phyloP scores from a whole-genome alignment of 257 asterid genomes.

The Solanum piurae region DNA sequence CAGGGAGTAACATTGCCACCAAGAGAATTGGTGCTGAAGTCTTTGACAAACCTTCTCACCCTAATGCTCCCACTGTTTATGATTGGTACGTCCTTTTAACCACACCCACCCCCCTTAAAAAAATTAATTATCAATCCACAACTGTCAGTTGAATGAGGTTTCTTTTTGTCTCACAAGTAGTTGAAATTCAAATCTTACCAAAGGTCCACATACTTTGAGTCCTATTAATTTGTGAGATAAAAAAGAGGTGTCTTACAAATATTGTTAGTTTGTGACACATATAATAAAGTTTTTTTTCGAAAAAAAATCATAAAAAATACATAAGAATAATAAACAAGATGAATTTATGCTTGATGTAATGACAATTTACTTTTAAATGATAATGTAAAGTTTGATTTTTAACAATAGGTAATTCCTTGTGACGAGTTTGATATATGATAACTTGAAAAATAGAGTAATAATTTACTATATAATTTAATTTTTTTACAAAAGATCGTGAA shows the following conservation, averaged over 20 bases:
- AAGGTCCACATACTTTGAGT: neutral
- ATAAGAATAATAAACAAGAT: neutral
- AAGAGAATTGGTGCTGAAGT: constrained; percentile 52
- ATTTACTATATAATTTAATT: neutral
- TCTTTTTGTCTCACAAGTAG: neutral
- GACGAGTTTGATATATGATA: neutral
- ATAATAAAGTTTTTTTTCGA: no score
- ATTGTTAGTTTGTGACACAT: neutral
- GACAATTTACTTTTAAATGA: neutral
- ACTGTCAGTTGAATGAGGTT: neutral
- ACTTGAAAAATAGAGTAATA: neutral
- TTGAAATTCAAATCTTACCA: neutral
- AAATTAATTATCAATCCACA: no score
- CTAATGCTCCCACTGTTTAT: constrained; percentile 87
- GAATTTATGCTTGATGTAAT: neutral
- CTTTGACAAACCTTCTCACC: constrained; percentile 65
- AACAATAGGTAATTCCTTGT: neutral
- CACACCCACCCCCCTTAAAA: neutral
- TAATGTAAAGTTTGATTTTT: neutral
- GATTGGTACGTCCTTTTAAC: constrained; percentile 48
- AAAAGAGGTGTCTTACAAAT: neutral
- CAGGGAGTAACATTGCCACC: constrained; percentile 87
- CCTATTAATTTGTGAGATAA: neutral
- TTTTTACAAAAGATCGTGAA: neutral
- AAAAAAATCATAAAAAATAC: neutral